phyloP scores from a whole-genome alignment of 2,329 filamentous ascomycete species.

The Aspergillus bombycis region DNA sequence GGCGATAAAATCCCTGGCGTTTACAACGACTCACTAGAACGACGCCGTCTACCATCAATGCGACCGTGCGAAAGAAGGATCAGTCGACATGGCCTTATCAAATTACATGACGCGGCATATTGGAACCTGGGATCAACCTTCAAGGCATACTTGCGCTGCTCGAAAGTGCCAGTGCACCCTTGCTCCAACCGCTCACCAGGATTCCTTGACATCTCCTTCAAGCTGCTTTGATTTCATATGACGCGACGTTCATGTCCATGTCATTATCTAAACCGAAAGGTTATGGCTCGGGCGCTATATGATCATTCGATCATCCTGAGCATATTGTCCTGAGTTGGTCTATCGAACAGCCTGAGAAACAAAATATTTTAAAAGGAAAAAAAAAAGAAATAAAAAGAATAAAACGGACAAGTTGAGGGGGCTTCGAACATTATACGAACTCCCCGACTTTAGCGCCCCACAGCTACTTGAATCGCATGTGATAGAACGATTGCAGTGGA shows the following conservation, averaged over 20 bases:
- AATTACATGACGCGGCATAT: not conserved
- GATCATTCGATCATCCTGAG: too few species aligned
- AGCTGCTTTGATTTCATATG: not conserved
- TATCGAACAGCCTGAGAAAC: not conserved
- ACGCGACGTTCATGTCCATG: not conserved
- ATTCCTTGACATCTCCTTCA: not conserved
- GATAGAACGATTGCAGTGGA: conserved; percentile 1
- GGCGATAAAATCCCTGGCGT: not conserved
- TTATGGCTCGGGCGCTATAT: not conserved
- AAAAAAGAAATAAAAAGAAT: not conserved
- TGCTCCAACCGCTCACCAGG: not conserved
- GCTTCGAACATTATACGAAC: not conserved
- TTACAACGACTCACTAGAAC: not conserved
- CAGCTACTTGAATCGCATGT: conserved; percentile 1
- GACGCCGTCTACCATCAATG: not conserved
- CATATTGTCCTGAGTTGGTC: not conserved
- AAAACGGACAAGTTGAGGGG: not conserved
- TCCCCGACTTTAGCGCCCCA: not conserved
- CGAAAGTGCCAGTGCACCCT: not conserved
- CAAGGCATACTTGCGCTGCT: not conserved
- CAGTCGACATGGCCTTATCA: not conserved
- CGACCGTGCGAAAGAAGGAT: conserved; percentile 3
- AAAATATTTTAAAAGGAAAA: not conserved
- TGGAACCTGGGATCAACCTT: not conserved
- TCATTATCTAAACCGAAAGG: not conserved